Percentiles rank a stretch among this genome's conserved stretches.
Evolutionary conservation across 495 filamentous ascomycete species (phyloP).

Genomic region (Chaetomium cochliodes): DNA sequence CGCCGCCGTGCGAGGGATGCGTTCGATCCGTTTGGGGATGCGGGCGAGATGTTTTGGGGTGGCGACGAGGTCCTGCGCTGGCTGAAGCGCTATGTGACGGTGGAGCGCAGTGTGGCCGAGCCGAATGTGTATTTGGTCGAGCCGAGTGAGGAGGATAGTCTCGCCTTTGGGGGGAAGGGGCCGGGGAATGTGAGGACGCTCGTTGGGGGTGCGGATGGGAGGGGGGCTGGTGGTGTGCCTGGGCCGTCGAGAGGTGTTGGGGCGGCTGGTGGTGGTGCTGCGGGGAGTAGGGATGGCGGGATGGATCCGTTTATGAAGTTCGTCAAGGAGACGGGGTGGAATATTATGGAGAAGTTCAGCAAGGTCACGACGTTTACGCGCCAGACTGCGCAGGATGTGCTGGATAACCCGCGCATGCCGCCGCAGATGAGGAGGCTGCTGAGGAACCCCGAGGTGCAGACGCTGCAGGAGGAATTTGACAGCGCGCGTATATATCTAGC

Average conservation of each 20-base stretch:
- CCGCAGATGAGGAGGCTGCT: conserved; percentile 82
- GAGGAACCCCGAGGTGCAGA: conserved; percentile 92
- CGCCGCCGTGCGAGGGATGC: conserved; percentile 76
- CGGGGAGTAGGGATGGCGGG: conserved; percentile 57
- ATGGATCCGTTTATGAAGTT: conserved; percentile 97
- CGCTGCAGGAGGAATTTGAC: conserved; percentile 93
- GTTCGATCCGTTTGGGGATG: conserved; percentile 87
- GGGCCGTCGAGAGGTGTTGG: conserved; percentile 16
- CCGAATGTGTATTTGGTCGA: conserved; percentile 88
- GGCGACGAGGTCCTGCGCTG: conserved; percentile 93
- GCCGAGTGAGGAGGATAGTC: conserved; percentile 76
- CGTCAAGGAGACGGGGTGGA: conserved; percentile 94
- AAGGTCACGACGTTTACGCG: conserved; percentile 95
- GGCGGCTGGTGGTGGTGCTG: conserved; percentile 32
- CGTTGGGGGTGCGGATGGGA: conserved; percentile 25
- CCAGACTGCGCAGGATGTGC: conserved; percentile 84
- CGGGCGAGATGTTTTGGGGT: conserved; percentile 90
- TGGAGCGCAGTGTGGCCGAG: conserved; percentile 81
- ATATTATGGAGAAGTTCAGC: conserved; percentile 88
- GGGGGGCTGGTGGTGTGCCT: conserved; percentile 28
- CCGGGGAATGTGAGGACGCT: conserved; percentile 47
- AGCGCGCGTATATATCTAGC: conserved; percentile 91
- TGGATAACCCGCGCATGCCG: conserved; percentile 84
- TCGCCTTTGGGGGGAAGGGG: conserved; percentile 70
- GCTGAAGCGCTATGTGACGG: conserved; percentile 76